Evolutionary conservation across 495 filamentous ascomycete genomes (phyloP).

Genomic region (Penicillium riverlandense): DNA sequence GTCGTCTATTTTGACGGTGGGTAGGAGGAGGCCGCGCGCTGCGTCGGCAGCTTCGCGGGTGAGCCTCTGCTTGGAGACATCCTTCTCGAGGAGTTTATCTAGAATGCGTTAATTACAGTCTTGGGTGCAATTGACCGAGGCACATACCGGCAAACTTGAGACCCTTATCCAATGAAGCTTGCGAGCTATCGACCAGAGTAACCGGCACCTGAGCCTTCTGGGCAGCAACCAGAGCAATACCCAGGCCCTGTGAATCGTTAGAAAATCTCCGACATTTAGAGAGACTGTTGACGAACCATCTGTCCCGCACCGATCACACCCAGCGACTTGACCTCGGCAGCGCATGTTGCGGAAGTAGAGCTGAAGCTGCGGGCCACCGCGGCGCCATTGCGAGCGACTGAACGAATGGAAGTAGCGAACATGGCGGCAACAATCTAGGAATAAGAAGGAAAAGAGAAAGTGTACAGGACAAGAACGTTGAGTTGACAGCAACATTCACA

Average conservation of each 20-base stretch:
- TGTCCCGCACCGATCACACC: slow-evolving; percentile 95
- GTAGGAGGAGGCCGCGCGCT: slow-evolving; percentile 56
- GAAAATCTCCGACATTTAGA: slow-evolving; percentile 3
- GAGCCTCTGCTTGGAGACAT: slow-evolving; percentile 76
- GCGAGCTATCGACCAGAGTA: slow-evolving; percentile 75
- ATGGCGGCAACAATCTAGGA: slow-evolving; percentile 12
- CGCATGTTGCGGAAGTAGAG: slow-evolving; percentile 37
- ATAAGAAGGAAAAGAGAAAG: slow-evolving; percentile 2
- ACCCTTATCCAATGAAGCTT: slow-evolving; percentile 85
- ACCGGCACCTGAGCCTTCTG: slow-evolving; percentile 79
- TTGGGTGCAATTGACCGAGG: not conserved
- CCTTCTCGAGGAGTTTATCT: slow-evolving; percentile 91
- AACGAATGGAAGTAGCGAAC: slow-evolving; percentile 28
- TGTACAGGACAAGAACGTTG: slow-evolving; percentile 2
- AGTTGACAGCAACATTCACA: not conserved
- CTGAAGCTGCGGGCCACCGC: slow-evolving; percentile 36
- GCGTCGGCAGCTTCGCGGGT: slow-evolving; percentile 70
- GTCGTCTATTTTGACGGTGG: slow-evolving; percentile 68
- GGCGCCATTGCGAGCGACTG: slow-evolving; percentile 21
- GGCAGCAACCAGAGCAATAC: slow-evolving; percentile 92
- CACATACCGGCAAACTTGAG: slow-evolving; percentile 75
- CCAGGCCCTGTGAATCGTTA: slow-evolving; percentile 63
- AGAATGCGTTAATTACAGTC: not conserved
- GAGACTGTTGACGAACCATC: slow-evolving; percentile 58
- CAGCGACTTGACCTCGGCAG: slow-evolving; percentile 75